These are phyloP conservation scores for Taiozyma sp. DNA, from an alignment of 1,139 yeast species.

Conservation along the genomic window DNA sequence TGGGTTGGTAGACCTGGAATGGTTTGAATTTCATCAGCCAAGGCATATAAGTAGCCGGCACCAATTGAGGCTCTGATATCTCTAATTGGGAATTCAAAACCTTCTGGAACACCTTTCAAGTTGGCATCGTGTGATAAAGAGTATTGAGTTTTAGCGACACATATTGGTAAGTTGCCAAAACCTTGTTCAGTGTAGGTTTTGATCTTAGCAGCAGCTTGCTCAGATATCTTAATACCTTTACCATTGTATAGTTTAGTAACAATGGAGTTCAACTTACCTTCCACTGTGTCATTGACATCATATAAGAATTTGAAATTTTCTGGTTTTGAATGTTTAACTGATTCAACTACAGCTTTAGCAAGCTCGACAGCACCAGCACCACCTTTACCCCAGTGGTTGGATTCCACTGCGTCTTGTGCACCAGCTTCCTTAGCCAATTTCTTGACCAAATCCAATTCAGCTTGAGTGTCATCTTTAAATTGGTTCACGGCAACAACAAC, in stretches of 20 bases:
- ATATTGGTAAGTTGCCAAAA: conserved; percentile 67
- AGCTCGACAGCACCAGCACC: conserved; percentile 67
- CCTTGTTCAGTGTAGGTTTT: conserved; percentile 65
- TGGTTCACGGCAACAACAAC: conserved; percentile 78
- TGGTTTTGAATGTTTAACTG: conserved; percentile 35
- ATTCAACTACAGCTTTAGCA: conserved; percentile 64
- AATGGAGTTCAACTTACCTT: conserved; percentile 56
- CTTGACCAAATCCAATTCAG: conserved; percentile 59
- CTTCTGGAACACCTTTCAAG: conserved; percentile 79
- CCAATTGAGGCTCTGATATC: conserved; percentile 79
- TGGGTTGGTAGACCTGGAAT: conserved; percentile 82
- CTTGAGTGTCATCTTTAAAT: conserved; percentile 65
- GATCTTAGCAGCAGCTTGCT: conserved; percentile 61
- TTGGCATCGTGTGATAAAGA: conserved; percentile 76
- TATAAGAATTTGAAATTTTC: conserved; percentile 51
- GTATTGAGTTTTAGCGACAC: conserved; percentile 82
- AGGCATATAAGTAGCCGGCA: conserved; percentile 77
- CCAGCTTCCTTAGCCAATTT: conserved; percentile 65
- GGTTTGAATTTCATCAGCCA: conserved; percentile 80
- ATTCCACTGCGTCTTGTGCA: conserved; percentile 67
- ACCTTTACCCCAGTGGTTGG: conserved; percentile 81
- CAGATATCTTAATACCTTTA: conserved; percentile 56
- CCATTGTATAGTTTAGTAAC: conserved; percentile 80
- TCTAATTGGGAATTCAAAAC: conserved; percentile 72
- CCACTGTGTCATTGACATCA: conserved; percentile 53